Conservation (phyloP, 2,329 filamentous ascomycete species). For the Diplocarpon rosae region DNA sequence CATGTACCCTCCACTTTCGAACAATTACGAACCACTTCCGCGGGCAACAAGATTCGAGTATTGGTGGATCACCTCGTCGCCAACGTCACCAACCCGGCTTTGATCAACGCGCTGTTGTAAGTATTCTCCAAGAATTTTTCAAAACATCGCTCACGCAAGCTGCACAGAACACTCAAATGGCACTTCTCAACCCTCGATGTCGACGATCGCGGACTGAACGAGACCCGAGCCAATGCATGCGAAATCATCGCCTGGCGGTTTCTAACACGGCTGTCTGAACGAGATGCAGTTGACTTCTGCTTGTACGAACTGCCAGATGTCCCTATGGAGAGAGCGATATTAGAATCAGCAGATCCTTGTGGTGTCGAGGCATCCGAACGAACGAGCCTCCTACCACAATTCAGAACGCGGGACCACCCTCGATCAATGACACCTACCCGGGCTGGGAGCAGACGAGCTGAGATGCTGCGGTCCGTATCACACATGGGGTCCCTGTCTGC, state of each 20-base stretch:
- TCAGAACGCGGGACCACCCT: slow-evolving; percentile 12
- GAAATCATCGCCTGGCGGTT: slow-evolving; percentile 77
- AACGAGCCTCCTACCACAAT: slow-evolving; percentile 24
- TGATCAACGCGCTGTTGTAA: slow-evolving; percentile 64
- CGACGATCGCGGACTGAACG: slow-evolving; percentile 51
- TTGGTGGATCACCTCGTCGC: slow-evolving; percentile 54
- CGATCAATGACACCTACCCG: slow-evolving; percentile 6
- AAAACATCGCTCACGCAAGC: slow-evolving; percentile 1
- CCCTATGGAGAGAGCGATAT: not conserved
- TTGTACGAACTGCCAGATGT: slow-evolving; percentile 55
- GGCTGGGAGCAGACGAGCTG: slow-evolving; percentile 18
- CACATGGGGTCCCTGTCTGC: slow-evolving; percentile 32
- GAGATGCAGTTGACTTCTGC: slow-evolving; percentile 63
- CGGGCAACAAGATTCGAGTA: slow-evolving; percentile 43
- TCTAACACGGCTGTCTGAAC: slow-evolving; percentile 57
- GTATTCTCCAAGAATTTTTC: slow-evolving; percentile 25
- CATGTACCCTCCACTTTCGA: slow-evolving; percentile 60
- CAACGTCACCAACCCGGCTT: slow-evolving; percentile 54
- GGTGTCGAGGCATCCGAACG: slow-evolving; percentile 16
- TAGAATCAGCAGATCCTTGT: slow-evolving; percentile 2
- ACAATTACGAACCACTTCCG: slow-evolving; percentile 56
- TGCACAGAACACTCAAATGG: slow-evolving; percentile 58
- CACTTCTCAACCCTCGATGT: slow-evolving; percentile 55
- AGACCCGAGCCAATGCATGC: slow-evolving; percentile 61
- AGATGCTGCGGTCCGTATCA: slow-evolving; percentile 39